These are phyloP conservation scores for Talaromyces sp. DNA, from an alignment of 2,329 filamentous ascomycete species.

Conservation along the genomic window DNA sequence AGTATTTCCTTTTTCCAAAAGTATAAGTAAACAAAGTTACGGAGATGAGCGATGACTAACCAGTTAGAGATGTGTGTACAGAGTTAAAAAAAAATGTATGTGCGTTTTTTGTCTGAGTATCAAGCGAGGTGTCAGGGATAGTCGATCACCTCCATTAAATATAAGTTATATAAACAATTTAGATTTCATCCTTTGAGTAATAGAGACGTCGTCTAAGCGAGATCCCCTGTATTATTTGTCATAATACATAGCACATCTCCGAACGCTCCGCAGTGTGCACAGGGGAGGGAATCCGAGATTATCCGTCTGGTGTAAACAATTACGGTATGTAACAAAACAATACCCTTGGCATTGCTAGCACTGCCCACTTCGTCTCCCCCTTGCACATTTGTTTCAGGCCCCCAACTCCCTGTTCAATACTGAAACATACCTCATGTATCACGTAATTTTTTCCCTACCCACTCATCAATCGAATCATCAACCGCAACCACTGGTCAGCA, in stretches of 20 bases:
- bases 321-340: background rate
- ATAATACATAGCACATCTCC: too few species aligned
- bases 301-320: background rate
- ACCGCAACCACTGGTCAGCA: background rate
- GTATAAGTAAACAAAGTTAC: background rate
- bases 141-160: background rate
- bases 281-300: background rate
- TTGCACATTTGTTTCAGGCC: background rate
- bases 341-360: background rate
- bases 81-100: background rate
- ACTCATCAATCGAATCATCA: background rate
- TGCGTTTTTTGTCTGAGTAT: background rate
- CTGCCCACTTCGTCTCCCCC: background rate
- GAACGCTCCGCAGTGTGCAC: too few species aligned
- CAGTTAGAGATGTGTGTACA: background rate
- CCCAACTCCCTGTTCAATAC: background rate
- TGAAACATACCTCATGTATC: background rate
- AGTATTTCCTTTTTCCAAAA: background rate
- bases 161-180: background rate
- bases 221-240: background rate
- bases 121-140: background rate
- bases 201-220: background rate
- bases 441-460: background rate
- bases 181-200: background rate
- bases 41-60: background rate